Conservation (phyloP, 108 stramenopile genomes). For the Mayamaea pseudoterrestris region DNA sequence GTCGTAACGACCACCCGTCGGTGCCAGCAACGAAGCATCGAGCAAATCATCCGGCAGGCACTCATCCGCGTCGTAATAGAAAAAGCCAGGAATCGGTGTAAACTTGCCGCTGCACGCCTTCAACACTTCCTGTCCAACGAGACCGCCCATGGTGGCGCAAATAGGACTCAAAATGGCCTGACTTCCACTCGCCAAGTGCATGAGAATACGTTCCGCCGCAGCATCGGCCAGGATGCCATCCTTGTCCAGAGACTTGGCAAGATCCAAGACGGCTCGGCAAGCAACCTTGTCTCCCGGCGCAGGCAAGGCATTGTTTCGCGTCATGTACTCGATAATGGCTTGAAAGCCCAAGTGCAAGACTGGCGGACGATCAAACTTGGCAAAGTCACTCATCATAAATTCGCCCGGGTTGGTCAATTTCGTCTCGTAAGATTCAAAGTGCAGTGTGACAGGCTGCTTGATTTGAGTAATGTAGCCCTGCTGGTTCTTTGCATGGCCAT, state of each 20-base stretch:
- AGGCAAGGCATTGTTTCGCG: constrained; percentile 50
- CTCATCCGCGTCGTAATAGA: constrained; percentile 96
- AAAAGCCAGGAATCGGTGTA: constrained; percentile 91
- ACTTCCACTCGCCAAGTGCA: constrained; percentile 73
- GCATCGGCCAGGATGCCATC: constrained; percentile 19
- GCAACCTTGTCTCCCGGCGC: constrained; percentile 65
- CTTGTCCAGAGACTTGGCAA: constrained; percentile 49
- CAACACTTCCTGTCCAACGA: constrained; percentile 98
- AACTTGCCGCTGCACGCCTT: constrained; percentile 98
- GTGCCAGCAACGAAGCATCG: constrained; percentile 43
- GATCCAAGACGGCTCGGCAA: constrained; percentile 54
- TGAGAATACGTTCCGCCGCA: constrained; percentile 43
- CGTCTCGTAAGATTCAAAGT: constrained; percentile 74
- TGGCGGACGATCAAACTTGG: constrained; percentile 90
- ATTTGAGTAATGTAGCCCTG: constrained; percentile 93
- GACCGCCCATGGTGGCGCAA: constrained; percentile 92
- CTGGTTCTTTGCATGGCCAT: constrained; percentile 8
- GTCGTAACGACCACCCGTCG: constrained; percentile 64
- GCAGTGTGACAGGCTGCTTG: constrained; percentile 79
- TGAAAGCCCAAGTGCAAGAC: constrained; percentile 80
- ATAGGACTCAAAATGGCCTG: constrained; percentile 86
- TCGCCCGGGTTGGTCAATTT: constrained; percentile 73
- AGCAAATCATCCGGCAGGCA: constrained; percentile 76
- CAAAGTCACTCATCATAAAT: constrained; percentile 94
- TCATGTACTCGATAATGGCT: constrained; percentile 55